These are phyloP conservation scores for Metschnikowia reukaufii DNA, from an alignment of 805 yeast genomes.

Conservation along the genomic window DNA sequence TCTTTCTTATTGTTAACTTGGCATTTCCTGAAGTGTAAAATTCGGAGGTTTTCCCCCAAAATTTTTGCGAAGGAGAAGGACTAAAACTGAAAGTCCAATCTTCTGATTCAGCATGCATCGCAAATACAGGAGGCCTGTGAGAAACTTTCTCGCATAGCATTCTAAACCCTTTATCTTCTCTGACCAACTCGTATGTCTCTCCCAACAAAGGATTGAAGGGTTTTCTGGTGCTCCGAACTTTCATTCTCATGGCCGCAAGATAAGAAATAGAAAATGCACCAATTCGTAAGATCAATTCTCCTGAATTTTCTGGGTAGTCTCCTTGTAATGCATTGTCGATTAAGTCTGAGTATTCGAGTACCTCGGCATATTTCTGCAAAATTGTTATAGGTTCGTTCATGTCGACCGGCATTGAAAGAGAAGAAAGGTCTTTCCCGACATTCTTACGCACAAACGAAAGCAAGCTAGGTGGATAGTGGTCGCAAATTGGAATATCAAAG, in stretches of 20 bases:
- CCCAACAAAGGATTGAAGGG: slow-evolving; percentile 95
- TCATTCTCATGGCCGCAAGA: slow-evolving; percentile 68
- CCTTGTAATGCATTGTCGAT: slow-evolving; percentile 60
- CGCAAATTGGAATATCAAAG: slow-evolving; percentile 55
- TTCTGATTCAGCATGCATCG: slow-evolving; percentile 69
- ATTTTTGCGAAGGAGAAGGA: slow-evolving; percentile 79
- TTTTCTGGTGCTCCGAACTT: slow-evolving; percentile 75
- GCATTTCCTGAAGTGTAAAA: slow-evolving; percentile 72
- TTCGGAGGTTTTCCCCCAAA: slow-evolving; percentile 94
- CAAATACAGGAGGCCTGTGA: slow-evolving; percentile 86
- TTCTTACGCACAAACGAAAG: slow-evolving; percentile 80
- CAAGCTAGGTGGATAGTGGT: slow-evolving; percentile 76
- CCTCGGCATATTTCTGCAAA: slow-evolving; percentile 76
- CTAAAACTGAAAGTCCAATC: slow-evolving; percentile 69
- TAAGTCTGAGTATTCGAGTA: slow-evolving; percentile 71
- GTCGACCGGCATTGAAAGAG: slow-evolving; percentile 91
- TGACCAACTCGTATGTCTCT: slow-evolving; percentile 86
- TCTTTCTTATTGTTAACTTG: slow-evolving; percentile 51
- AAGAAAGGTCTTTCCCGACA: slow-evolving; percentile 85
- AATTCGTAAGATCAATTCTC: slow-evolving; percentile 62
- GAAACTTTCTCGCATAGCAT: slow-evolving; percentile 80
- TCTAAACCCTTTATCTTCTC: slow-evolving; percentile 79
- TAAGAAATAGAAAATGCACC: slow-evolving; percentile 83
- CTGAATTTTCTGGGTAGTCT: slow-evolving; percentile 43
- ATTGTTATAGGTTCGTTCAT: slow-evolving; percentile 89